Percentiles rank a stretch among this genome's conserved stretches.
Evolutionary conservation across 2,329 filamentous ascomycete genomes (phyloP).

Genomic region (Cladosporium sp.): DNA sequence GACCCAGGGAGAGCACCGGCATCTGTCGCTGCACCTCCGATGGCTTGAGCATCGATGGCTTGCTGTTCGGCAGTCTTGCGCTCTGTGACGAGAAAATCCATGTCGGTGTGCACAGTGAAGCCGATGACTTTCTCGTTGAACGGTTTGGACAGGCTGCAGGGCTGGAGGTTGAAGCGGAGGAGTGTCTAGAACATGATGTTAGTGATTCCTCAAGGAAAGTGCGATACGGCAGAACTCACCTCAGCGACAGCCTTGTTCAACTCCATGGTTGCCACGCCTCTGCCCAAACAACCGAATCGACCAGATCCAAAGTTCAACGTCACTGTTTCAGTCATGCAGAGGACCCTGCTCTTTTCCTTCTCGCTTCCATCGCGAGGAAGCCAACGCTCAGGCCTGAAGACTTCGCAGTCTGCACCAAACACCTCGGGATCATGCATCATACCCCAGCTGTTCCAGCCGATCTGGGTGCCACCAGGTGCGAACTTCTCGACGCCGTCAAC

Average conservation of each 20-base stretch:
- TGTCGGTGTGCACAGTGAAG: slow-evolving; percentile 35
- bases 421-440: slow-evolving; percentile 34
- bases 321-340: slow-evolving; percentile 34
- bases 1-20: slow-evolving; percentile 25
- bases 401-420: slow-evolving; percentile 34
- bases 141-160: slow-evolving; percentile 33
- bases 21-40: slow-evolving; percentile 11
- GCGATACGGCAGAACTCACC: slow-evolving; percentile 21
- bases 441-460: slow-evolving; percentile 37
- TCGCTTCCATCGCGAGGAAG: slow-evolving; percentile 25
- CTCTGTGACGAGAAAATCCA: slow-evolving; percentile 34
- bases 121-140: slow-evolving; percentile 35
- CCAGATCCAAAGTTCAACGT: slow-evolving; percentile 33
- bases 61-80: slow-evolving; percentile 17
- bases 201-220: not conserved
- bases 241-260: slow-evolving; percentile 36
- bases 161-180: slow-evolving; percentile 34
- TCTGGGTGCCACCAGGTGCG: slow-evolving; percentile 33
- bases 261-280: slow-evolving; percentile 36
- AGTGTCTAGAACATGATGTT: slow-evolving; percentile 24
- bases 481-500: slow-evolving; percentile 33
- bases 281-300: slow-evolving; percentile 33
- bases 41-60: not conserved
- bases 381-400: slow-evolving; percentile 38
- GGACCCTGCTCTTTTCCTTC: slow-evolving; percentile 25